Evolutionary conservation across 257 asterid species (phyloP).

Genomic region (Cruciata laevipes): DNA sequence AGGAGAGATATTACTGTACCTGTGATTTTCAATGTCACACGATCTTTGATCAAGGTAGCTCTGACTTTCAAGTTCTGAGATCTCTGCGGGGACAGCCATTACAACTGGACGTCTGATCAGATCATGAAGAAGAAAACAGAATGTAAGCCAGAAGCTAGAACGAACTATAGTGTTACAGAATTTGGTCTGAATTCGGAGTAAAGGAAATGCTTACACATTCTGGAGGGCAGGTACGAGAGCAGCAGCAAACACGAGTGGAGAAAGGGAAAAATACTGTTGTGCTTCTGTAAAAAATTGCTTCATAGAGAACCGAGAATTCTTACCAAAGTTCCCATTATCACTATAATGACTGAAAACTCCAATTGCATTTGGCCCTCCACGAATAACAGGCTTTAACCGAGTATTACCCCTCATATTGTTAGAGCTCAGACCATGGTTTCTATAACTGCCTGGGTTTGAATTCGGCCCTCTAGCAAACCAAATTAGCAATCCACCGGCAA

Average conservation of each 20-base stretch:
- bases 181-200: not conserved
- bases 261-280: conserved; percentile 50
- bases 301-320: conserved; percentile 51
- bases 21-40: conserved; percentile 60
- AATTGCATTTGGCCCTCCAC: conserved; percentile 32
- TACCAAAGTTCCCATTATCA: conserved; percentile 28
- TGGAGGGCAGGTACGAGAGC: conserved; percentile 65
- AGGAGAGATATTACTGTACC: conserved; percentile 40
- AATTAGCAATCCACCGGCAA: conserved; percentile 59
- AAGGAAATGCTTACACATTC: conserved; percentile 47
- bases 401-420: conserved; percentile 23
- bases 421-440: conserved; percentile 27
- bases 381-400: conserved; percentile 35
- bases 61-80: conserved; percentile 41
- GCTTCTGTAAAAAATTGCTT: conserved; percentile 53
- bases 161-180: not conserved
- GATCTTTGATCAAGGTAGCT: conserved; percentile 39
- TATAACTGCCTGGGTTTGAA: conserved; percentile 30
- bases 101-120: conserved; percentile 48
- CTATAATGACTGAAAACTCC: conserved; percentile 42
- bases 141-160: not conserved
- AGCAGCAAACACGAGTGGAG: conserved; percentile 65
- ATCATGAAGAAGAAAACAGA: conserved; percentile 11
- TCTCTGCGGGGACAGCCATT: conserved; percentile 48
- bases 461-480: conserved; percentile 64